A percentile compares a stretch with the other conserved stretches of the same genome.
Evolutionary conservation across 2,329 filamentous ascomycete species (phyloP).

Genomic region (Monilinia polystroma): DNA sequence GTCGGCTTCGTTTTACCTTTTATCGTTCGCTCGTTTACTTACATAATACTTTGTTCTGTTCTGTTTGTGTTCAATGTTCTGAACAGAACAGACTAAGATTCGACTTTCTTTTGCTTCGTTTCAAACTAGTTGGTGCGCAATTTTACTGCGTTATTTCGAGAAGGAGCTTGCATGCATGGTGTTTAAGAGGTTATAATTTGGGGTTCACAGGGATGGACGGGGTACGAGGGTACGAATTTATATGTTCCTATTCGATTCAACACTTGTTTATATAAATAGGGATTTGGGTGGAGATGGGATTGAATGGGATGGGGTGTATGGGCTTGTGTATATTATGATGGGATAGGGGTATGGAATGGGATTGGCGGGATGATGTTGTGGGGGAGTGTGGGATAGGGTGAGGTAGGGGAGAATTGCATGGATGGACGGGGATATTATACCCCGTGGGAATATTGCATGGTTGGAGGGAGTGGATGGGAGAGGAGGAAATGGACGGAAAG

Average conservation of each 20-base stretch:
- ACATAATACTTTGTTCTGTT: not conserved
- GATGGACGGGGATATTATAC: constrained; percentile 11
- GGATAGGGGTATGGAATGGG: not conserved
- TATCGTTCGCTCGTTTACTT: not conserved
- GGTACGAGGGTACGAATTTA: constrained; percentile 13
- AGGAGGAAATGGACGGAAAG: not conserved
- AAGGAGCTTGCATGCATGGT: constrained; percentile 5
- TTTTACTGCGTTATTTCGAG: constrained; percentile 6
- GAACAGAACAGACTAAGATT: constrained; percentile 5
- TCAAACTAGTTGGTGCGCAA: not conserved
- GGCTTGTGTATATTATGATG: constrained; percentile 13
- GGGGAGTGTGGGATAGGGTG: not conserved
- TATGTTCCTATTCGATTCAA: not conserved
- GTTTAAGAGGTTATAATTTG: not conserved
- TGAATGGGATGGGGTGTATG: not conserved
- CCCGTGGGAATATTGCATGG: not conserved
- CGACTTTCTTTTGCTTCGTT: not conserved
- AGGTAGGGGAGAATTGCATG: not conserved
- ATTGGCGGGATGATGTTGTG: not conserved
- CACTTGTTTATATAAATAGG: constrained; percentile 15
- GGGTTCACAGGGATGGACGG: not conserved
- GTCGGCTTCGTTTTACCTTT: not conserved
- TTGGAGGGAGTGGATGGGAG: not conserved
- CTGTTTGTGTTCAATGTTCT: not conserved
- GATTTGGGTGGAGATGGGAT: not conserved